Evolutionary conservation across 306 rosid genomes (phyloP).

Genomic region (Fagus crenata): DNA sequence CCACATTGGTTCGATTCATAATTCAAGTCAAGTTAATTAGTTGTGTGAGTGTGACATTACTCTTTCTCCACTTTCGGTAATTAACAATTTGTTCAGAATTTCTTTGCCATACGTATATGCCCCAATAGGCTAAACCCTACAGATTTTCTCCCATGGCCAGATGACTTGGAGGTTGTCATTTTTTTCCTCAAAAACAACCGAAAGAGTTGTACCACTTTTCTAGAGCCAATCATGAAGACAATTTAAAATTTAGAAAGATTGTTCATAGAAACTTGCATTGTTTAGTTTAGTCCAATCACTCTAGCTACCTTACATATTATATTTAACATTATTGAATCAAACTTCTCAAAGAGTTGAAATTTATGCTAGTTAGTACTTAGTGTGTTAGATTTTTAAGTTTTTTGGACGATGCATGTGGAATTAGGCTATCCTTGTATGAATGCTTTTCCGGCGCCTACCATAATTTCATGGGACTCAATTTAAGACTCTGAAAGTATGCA

Average conservation of each 20-base stretch:
- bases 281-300: background rate
- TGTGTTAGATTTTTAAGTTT: background rate
- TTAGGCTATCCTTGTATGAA: background rate
- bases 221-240: background rate
- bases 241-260: background rate
- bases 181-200: background rate
- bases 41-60: too few species aligned
- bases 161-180: background rate
- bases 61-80: too few species aligned
- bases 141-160: background rate
- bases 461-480: constrained; percentile 18
- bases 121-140: background rate
- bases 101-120: too few species aligned
- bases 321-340: background rate
- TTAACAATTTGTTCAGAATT: too few species aligned
- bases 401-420: background rate
- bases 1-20: too few species aligned
- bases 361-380: background rate
- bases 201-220: constrained; percentile 1
- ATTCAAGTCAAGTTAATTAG: too few species aligned
- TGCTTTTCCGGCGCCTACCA: constrained; percentile 23
- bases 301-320: background rate
- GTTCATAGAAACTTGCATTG: background rate
- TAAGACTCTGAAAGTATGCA: background rate
- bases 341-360: background rate